phyloP scores from a whole-genome alignment of 2,329 filamentous ascomycete species.

The Bipolaris gigantea region DNA sequence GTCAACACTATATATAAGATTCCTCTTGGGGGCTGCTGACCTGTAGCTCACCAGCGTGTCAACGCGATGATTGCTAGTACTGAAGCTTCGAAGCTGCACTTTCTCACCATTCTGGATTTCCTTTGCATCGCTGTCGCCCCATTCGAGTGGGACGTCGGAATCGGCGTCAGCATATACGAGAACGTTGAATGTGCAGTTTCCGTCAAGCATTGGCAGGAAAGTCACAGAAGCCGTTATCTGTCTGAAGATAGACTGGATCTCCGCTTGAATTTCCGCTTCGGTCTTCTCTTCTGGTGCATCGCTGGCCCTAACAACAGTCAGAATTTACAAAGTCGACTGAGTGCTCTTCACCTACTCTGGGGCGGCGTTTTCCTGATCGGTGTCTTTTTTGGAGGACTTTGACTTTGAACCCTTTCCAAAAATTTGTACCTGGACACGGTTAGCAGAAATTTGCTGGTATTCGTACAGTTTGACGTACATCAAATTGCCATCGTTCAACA shows the following conservation, averaged over 20 bases:
- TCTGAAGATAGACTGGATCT: slow-evolving; percentile 95
- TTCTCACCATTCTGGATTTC: slow-evolving; percentile 94
- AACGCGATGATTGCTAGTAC: slow-evolving; percentile 89
- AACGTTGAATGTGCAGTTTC: slow-evolving; percentile 98
- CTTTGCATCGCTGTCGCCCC: slow-evolving; percentile 97
- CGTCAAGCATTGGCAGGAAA: slow-evolving; percentile 89
- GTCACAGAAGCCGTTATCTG: slow-evolving; percentile 98
- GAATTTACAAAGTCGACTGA: slow-evolving; percentile 3
- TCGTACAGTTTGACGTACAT: slow-evolving; percentile 57
- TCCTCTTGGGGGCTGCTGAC: slow-evolving; percentile 21
- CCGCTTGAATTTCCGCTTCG: slow-evolving; percentile 88
- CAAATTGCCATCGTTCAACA: slow-evolving; percentile 97
- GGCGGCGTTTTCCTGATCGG: slow-evolving; percentile 71
- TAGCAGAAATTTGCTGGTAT: slow-evolving; percentile 37
- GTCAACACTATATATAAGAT: slow-evolving; percentile 8
- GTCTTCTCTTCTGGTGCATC: slow-evolving; percentile 68
- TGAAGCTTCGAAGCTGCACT: slow-evolving; percentile 93
- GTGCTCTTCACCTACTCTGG: slow-evolving; percentile 52
- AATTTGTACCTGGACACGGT: slow-evolving; percentile 57
- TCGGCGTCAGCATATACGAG: slow-evolving; percentile 97
- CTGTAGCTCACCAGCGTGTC: slow-evolving; percentile 96
- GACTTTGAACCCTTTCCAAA: slow-evolving; percentile 56
- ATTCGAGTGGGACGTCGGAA: slow-evolving; percentile 94
- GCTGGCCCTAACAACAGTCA: slow-evolving; percentile 29
- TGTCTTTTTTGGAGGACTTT: slow-evolving; percentile 53